phyloP scores from a whole-genome alignment of 106 monocot species.

The Triglochin maritima region DNA sequence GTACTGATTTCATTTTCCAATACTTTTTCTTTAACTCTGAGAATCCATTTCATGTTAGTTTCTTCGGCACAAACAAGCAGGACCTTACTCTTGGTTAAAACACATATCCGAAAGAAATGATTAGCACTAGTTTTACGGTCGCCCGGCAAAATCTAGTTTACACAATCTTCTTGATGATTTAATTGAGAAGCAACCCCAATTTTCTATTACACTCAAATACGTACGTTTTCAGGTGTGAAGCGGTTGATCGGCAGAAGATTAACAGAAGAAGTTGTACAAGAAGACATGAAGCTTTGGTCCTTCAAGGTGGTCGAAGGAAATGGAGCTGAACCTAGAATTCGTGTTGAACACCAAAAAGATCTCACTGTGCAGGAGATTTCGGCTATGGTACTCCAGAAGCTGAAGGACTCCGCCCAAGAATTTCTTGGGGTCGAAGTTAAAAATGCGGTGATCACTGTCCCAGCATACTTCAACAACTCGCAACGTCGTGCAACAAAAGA shows the following conservation, averaged over 20 bases:
- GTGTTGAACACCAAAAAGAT: conserved; percentile 5
- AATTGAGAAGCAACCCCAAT: too few relatives aligned
- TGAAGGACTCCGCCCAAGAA: conserved; percentile 12
- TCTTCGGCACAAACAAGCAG: too few relatives aligned
- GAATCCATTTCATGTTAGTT: too few relatives aligned
- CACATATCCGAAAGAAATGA: too few relatives aligned
- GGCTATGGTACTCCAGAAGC: conserved; percentile 17
- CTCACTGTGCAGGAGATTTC: conserved; percentile 21
- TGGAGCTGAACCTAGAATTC: conserved; percentile 12
- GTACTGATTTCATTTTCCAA: too few relatives aligned
- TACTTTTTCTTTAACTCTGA: too few relatives aligned
- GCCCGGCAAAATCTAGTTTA: too few relatives aligned
- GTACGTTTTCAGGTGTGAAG: conserved; percentile 14
- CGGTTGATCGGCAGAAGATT: conserved; percentile 20
- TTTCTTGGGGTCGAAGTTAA: conserved; percentile 9
- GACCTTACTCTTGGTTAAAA: too few relatives aligned
- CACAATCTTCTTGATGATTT: too few relatives aligned
- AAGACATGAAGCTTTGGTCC: conserved; percentile 9
- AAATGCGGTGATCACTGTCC: conserved; percentile 7
- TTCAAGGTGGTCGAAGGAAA: conserved; percentile 14
- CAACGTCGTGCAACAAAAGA: conserved; percentile 3
- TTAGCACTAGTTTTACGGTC: too few relatives aligned
- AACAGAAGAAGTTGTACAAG: conserved; percentile 8
- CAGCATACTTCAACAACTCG: too few relatives aligned
- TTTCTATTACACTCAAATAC: too few relatives aligned